Base-by-base conservation (phyloP, 345 rosid genomes). In the Gossypium thurberi region DNA sequence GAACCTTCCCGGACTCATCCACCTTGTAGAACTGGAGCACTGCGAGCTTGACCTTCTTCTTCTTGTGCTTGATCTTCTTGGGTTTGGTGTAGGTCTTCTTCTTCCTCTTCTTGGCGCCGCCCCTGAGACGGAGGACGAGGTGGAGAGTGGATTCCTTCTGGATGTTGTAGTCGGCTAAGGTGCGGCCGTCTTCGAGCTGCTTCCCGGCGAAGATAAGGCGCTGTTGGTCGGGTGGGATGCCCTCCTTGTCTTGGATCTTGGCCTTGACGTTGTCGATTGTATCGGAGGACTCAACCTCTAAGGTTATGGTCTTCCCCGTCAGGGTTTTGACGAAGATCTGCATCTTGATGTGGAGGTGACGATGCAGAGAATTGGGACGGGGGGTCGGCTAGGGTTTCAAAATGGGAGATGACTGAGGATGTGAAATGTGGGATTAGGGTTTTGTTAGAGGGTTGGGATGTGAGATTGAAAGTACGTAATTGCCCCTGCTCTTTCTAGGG, bases 271-370 rank as follows among this genome's bases (percentile, higher is more conserved):
- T 62, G 66, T 62, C 66, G 46, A 62, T 62, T 8, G 66, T 62
- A 14, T 62, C 66, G 6, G 66, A 62, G n/a, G 66, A 62, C 13
- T 62, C 66, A 6, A 62, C 66, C 47, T 62, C 66, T 33, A 62
- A 46, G 46, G 47, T 62, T 62, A 62, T 62, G 11, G 66, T 62
- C 66, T 62, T 62, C 10, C 66, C 66, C 10, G 66, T 62, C 37
- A 62, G 66, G 66, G 66, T 62, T 62, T 62, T 62, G 21, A 62
- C 66, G 66, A 62, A 62, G 66, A 62, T 62, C 66, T 62, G 66
- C 66, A 62, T 62, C 66, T 62, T 37, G 44, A n/a, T n/a, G 23
- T 37, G 15, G 50, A 21, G 66, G 44, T 17, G 66, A 33, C 1
- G 66, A 62, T 37, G 66, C 46, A 62, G 11, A 62, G 20, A 62